Evolutionary conservation across 768 basidiomycete genomes (phyloP).

Genomic region (Clitopilus passeckerianus): DNA sequence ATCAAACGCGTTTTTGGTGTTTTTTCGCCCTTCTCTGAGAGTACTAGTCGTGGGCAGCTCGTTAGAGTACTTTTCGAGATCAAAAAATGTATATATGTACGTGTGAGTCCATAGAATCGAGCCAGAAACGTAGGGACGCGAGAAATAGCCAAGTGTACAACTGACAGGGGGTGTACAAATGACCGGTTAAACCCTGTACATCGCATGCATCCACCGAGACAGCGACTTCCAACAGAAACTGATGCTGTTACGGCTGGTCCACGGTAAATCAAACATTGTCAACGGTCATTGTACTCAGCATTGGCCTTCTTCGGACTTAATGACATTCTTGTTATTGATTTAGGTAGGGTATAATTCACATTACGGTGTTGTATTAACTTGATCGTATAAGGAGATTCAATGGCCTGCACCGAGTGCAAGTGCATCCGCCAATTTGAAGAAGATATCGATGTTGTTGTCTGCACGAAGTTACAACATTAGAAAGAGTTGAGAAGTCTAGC

Average conservation of each 20-base stretch:
- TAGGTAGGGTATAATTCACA: neutral
- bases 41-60: too few relatives aligned
- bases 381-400: neutral
- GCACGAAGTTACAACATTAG: neutral
- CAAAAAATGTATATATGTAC: too few relatives aligned
- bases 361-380: neutral
- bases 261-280: neutral
- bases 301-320: neutral
- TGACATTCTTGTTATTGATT: neutral
- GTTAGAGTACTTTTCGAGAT: too few relatives aligned
- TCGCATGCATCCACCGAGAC: neutral
- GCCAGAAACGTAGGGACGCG: too few relatives aligned
- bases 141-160: too few relatives aligned
- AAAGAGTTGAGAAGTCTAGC: neutral
- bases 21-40: too few relatives aligned
- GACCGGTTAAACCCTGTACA: too few relatives aligned
- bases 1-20: too few relatives aligned
- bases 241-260: neutral
- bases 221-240: neutral
- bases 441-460: slow-evolving; percentile 38
- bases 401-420: slow-evolving; percentile 8
- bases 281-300: neutral
- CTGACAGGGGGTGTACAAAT: too few relatives aligned
- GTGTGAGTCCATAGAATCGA: too few relatives aligned
- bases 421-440: slow-evolving; percentile 17